phyloP scores from a whole-genome alignment of 305 asterid genomes.

The Striga hermonthica region DNA sequence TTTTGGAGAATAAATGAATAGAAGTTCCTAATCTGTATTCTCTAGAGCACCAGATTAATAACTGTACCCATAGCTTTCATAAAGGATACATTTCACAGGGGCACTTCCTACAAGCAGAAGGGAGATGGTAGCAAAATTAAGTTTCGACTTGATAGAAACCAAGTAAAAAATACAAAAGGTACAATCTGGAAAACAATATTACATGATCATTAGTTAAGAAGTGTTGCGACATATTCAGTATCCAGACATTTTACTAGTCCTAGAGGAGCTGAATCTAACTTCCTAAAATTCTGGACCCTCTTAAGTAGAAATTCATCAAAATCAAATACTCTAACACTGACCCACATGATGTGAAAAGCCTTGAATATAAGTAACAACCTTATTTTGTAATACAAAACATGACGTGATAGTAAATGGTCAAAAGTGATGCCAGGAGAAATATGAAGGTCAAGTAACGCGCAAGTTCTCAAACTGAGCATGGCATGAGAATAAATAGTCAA shows the following conservation, averaged over 20 bases:
- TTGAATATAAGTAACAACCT: not conserved
- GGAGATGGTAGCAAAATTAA: constrained; percentile 16
- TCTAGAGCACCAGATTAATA: constrained; percentile 7
- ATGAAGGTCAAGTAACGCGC: constrained; percentile 33
- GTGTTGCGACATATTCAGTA: constrained; percentile 5
- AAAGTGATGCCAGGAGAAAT: constrained; percentile 22
- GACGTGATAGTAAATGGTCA: constrained; percentile 11
- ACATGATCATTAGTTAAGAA: constrained; percentile 1
- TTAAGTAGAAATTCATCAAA: constrained; percentile 15
- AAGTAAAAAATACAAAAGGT: constrained; percentile 9
- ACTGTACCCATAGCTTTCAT: constrained; percentile 22
- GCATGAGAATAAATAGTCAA: constrained; percentile 11
- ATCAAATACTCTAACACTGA: constrained; percentile 5
- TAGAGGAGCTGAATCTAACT: too few relatives aligned
- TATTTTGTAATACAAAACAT: constrained; percentile 6
- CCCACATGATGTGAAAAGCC: constrained; percentile 18
- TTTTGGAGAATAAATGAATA: not conserved
- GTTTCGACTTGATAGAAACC: not conserved
- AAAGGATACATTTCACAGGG: constrained; percentile 6
- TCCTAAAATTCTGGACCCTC: constrained; percentile 10
- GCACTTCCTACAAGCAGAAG: not conserved
- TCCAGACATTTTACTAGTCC: constrained; percentile 1
- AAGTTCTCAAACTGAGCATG: constrained; percentile 18
- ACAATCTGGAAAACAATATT: not conserved
- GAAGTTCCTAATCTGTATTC: constrained; percentile 16